phyloP scores from a whole-genome alignment of 2,329 filamentous ascomycete species.

The Cladosporium sphaerospermum region DNA sequence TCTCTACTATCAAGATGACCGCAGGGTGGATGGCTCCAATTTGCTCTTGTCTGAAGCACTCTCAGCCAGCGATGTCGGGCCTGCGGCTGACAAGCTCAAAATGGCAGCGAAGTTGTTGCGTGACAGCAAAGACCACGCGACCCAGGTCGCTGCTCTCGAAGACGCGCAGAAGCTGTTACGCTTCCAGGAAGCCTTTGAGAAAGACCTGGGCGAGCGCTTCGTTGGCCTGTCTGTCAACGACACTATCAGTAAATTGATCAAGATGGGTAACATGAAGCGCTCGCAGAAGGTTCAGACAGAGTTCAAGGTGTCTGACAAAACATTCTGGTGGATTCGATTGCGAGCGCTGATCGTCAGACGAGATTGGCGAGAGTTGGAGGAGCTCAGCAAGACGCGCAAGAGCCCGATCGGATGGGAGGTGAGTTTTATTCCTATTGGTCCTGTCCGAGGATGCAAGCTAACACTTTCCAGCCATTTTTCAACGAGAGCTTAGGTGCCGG shows the following conservation, averaged over 20 bases:
- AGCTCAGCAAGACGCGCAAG: constrained; percentile 69
- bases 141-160: constrained; percentile 68
- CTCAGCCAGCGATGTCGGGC: constrained; percentile 61
- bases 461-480: constrained; percentile 68
- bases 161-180: constrained; percentile 74
- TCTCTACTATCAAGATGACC: constrained; percentile 94
- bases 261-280: constrained; percentile 72
- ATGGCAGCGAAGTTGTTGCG: constrained; percentile 74
- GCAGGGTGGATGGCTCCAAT: constrained; percentile 78
- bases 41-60: constrained; percentile 83
- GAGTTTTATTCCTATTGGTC: constrained; percentile 31
- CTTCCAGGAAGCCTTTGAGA: constrained; percentile 81
- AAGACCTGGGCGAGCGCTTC: constrained; percentile 64
- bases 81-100: constrained; percentile 78
- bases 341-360: constrained; percentile 83
- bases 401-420: constrained; percentile 96
- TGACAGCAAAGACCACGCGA: constrained; percentile 72
- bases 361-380: constrained; percentile 89
- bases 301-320: constrained; percentile 88
- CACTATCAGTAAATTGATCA: constrained; percentile 83
- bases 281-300: constrained; percentile 84
- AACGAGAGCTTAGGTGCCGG: constrained; percentile 83
- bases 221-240: constrained; percentile 82
- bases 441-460: constrained; percentile 7
- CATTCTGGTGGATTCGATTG: constrained; percentile 79